These are phyloP conservation scores for Condylostoma magnum DNA, from an alignment of 169 alveolate genomes.

Conservation along the genomic window DNA sequence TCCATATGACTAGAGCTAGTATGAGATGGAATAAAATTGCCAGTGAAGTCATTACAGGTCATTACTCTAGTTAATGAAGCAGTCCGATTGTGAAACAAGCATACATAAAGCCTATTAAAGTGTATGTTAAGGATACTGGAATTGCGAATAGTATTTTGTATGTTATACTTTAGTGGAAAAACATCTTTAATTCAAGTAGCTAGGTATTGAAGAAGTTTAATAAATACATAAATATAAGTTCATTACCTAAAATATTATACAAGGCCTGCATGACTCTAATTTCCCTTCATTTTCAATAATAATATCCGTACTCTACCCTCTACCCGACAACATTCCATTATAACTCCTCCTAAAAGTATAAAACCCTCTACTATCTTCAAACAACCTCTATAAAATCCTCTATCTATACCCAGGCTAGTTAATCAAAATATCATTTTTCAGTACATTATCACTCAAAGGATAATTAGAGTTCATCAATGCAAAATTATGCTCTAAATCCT, in stretches of 20 bases:
- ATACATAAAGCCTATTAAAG: not conserved
- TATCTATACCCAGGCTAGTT: not conserved
- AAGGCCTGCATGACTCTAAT: too few relatives aligned
- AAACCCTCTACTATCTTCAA: too few relatives aligned
- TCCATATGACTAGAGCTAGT: not conserved
- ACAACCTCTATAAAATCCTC: not conserved
- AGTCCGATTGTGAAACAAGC: not conserved
- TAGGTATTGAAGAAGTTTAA: too few relatives aligned
- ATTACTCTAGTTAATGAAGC: not conserved
- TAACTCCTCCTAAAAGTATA: too few relatives aligned
- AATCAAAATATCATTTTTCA: slow-evolving; percentile 10
- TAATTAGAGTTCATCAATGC: slow-evolving; percentile 9
- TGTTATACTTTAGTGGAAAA: not conserved
- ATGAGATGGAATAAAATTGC: not conserved
- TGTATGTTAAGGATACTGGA: not conserved
- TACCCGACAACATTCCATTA: too few relatives aligned
- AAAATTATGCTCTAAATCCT: slow-evolving; percentile 1
- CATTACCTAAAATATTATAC: too few relatives aligned
- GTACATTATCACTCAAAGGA: not conserved
- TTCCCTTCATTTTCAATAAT: too few relatives aligned
- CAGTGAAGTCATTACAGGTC: not conserved
- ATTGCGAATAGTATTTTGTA: not conserved
- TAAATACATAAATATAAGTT: too few relatives aligned
- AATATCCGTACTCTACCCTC: too few relatives aligned
- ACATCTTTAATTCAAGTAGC: slow-evolving; percentile 2